Conservation (phyloP, 305 asterid genomes). For the Rubia occidens region DNA sequence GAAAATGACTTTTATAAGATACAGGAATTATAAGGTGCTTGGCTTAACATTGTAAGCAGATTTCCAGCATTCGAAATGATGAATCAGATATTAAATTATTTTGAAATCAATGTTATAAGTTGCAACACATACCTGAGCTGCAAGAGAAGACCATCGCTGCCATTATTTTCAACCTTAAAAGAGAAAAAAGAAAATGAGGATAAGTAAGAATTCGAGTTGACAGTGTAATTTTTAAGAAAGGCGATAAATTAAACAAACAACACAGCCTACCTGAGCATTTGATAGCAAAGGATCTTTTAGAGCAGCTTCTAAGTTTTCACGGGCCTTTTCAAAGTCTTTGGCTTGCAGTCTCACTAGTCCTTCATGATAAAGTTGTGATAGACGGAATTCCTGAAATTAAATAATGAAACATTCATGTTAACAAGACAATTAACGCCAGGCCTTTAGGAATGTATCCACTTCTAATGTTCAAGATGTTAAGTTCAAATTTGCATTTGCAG, state of each 20-base stretch:
- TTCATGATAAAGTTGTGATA: slow-evolving; percentile 86
- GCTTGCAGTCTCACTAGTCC: slow-evolving; percentile 81
- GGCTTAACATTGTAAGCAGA: not conserved
- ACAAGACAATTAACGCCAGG: not conserved
- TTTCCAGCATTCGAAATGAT: not conserved
- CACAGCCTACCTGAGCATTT: slow-evolving; percentile 56
- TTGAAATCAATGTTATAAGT: not conserved
- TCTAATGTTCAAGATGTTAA: not conserved
- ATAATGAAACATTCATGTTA: slow-evolving; percentile 10
- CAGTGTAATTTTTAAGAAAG: slow-evolving; percentile 13
- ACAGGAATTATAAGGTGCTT: not conserved
- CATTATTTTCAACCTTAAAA: slow-evolving; percentile 62
- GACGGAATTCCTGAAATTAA: slow-evolving; percentile 66
- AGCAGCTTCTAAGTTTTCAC: slow-evolving; percentile 67
- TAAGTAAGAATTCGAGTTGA: slow-evolving; percentile 19
- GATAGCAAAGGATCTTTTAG: slow-evolving; percentile 79
- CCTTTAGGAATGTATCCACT: not conserved
- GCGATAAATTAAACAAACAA: slow-evolving; percentile 1
- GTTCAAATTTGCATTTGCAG: too few species aligned
- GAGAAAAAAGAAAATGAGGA: slow-evolving; percentile 11
- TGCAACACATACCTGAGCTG: slow-evolving; percentile 71
- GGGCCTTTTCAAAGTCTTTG: slow-evolving; percentile 80
- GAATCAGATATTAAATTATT: not conserved
- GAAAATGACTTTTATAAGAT: not conserved
- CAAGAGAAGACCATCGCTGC: slow-evolving; percentile 78